Evolutionary conservation across 768 basidiomycete genomes (phyloP), one percentile per base, ranked within the genome.

Genomic region (Termitomyces sp.): DNA sequence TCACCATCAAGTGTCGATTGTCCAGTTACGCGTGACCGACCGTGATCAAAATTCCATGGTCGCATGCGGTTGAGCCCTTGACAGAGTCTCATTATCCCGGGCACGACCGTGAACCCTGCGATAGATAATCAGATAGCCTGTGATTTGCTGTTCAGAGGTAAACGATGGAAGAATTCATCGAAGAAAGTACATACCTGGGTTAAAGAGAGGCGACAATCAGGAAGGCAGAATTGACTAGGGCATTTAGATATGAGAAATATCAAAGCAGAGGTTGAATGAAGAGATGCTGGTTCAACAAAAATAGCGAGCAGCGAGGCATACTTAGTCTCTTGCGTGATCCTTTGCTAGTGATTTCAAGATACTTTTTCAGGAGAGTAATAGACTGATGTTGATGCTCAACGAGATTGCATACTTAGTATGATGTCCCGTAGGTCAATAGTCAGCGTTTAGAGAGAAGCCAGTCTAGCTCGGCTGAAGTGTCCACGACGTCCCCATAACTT

Each of bases 271-370:
- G 72, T 61, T 2, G 76, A 75, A 56, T 79, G 79, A 4, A 80
- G 64, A 2, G 78, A 75, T 0, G 79, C 80, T 4, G 73, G 76
- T 60, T 81, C 79, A 42, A 81, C 61, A 24, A 81, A 49, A 37
- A 80, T 72, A 0, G 75, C 64, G 0, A 65, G 65, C 32, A 78
- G 61, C 14, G 74, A 75, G 26, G 72, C 55, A 62, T 78, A 79
- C n/a, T n/a, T n/a, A 7, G 27, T 74, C 67, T 12, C 42, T 64
- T 4, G 69, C 74, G 39, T 76, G 64, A 0, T 71, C 73, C 3
- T 65, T 60, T 4, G 74, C 69, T 18, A 80, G 69, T 2, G 61
- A 62, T 18, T 62, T 53, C 32, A 71, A 44, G 32, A 73, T 62
- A 9, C 59, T 62, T 27, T 68, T 65, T 20, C 77, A 71, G 52